Conservation (phyloP, 148 eudicot species). For the Spergularia bocconei region DNA sequence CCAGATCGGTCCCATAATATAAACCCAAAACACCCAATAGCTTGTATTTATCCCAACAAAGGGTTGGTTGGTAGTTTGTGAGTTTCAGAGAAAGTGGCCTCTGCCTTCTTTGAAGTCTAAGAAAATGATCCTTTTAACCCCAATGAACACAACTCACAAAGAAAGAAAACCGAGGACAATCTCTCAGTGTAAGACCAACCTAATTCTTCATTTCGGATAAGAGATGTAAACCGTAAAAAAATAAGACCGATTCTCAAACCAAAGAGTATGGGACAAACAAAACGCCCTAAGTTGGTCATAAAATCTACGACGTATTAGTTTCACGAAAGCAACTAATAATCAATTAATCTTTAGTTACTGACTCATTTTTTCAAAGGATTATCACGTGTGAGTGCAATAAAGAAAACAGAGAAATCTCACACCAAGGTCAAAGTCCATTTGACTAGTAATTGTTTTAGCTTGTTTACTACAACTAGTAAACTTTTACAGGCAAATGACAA, state of each 20-base stretch:
- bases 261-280: conserved; percentile 9
- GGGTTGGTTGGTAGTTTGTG: conserved; percentile 22
- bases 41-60: conserved; percentile 15
- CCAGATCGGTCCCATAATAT: conserved; percentile 22
- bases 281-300: too few relatives aligned
- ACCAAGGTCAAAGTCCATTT: conserved; percentile 22
- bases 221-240: too few relatives aligned
- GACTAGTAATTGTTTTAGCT: conserved; percentile 12
- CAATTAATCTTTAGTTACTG: background rate
- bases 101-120: background rate
- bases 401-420: background rate
- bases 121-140: conserved; percentile 19
- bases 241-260: background rate
- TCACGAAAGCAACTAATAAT: too few relatives aligned
- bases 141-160: too few relatives aligned
- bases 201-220: too few relatives aligned
- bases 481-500: conserved; percentile 24
- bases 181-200: too few relatives aligned
- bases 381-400: conserved; percentile 24
- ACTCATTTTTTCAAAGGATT: conserved; percentile 24
- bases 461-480: conserved; percentile 4
- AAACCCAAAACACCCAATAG: conserved; percentile 10
- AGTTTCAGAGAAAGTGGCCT: conserved; percentile 19
- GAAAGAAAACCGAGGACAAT: too few relatives aligned
- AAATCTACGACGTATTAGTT: too few relatives aligned